Evolutionary conservation across 2,329 filamentous ascomycete genomes (phyloP), one percentile per base, ranked within the genome.

Genomic region (Penicillium paneum): DNA sequence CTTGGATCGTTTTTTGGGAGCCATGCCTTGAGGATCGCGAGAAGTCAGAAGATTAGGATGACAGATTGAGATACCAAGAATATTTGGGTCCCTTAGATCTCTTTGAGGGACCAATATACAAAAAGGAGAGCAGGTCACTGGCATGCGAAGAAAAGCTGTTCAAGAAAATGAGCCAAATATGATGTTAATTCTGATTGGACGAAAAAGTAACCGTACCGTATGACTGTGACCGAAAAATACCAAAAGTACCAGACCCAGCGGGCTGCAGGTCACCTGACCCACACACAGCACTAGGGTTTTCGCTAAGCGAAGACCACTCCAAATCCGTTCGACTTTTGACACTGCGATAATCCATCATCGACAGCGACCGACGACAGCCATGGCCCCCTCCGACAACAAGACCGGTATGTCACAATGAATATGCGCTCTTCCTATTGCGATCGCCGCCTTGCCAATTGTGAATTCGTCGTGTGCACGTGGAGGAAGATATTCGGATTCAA

Each of bases 301-400:
- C 67, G 66, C 62, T 73, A 70, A 73, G 66, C 70, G 71, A 72
- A 69, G 63, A 61, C 70, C 67, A 65, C 67, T 64, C 63, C 67
- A 72, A 71, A 64, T 71, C 47, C 36, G 64, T 70, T 70, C 62
- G 68, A 72, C 65, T 62, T 62, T 69, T 65, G 70, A 74, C 71
- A 71, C 68, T 71, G 71, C 71, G 73, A 75, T 70, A 74, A 74
- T 68, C 44, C 68, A 75, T 64, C 67, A 73, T 54, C 69, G 67
- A 72, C 69, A 70, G 68, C 74, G 66, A 54, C 52, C 52, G 70
- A 74, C 71, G 73, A 75, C 71, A 76, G 73, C 73, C 68, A 77
- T 77, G 75, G 75, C 74, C 67, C 76, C 76, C 66, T 75, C 74
- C 65, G 46, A 54, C 52, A 76, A 67, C 67, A 78, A 78, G 73